Evolutionary conservation across 176 grass and related monocot genomes (phyloP), one percentile per base, ranked within the genome.

Genomic region (Dactylis glomerata): DNA sequence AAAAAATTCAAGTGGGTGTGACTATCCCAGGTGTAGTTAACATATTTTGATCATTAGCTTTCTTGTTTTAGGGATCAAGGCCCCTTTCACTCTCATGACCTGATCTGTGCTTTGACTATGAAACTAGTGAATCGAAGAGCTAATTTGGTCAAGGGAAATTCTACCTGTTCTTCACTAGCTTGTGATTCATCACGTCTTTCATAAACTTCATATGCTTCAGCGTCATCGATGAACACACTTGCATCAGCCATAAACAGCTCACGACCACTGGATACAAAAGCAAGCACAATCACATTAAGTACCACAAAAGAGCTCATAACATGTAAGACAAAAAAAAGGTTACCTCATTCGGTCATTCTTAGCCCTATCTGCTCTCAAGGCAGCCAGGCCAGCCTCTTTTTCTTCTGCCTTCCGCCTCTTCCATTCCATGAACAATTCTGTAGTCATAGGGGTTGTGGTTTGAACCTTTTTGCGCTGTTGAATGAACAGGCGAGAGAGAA

Each of bases 341-440:
- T 84, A 96, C 97, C 97, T 99, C 97, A 99, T 99, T 55, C 97
- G 91, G 61, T 99, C 97, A 86, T 96, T 99, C 92, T 96, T 99
- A 79, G 93, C 97, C 66, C 97, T 90, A 62, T 99, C 97, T 27
- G 92, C 93, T 73, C 81, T 87, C 97, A 87, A 81, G 63, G 88
- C 93, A 32, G 90, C 93, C 72, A 91, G 86, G 32, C 90, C 91
- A 87, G 90, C 84, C 84, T 99, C 93, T 88, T 61, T 94, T 88
- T 99, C 97, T 82, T 96, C 92, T 71, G 89, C 86, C 76, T 94
- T 99, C 86, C 89, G 94, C 59, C 87, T 96, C 83, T 86, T 99
- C 97, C 97, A 99, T 92, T 96, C 78, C 89, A 94, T 89, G 81
- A 99, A 99, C 45, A 99, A 85, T 51, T 96, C 88, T 0, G 97